Percentiles rank a stretch among this genome's conserved stretches.
Evolutionary conservation across 2,329 filamentous ascomycete genomes (phyloP).

Genomic region (Nemania diffusa): DNA sequence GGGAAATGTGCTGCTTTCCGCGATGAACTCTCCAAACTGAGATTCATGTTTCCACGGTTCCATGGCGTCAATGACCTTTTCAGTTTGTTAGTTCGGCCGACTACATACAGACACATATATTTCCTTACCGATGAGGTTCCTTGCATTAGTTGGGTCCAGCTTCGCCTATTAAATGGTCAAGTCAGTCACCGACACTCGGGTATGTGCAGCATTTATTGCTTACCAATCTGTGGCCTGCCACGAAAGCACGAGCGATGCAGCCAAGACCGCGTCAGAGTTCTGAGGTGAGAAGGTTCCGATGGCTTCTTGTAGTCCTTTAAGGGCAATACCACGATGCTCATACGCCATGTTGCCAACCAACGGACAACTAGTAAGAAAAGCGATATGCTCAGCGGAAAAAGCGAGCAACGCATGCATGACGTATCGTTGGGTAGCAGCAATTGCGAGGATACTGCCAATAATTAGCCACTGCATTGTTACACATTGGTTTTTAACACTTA

Average conservation of each 20-base stretch:
- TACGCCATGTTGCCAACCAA: conserved; percentile 89
- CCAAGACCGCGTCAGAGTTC: conserved; percentile 90
- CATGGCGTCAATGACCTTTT: conserved; percentile 88
- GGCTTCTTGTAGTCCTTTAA: conserved; percentile 88
- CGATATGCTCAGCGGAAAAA: conserved; percentile 93
- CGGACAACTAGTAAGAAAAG: conserved; percentile 86
- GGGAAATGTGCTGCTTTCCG: conserved; percentile 79
- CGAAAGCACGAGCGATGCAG: conserved; percentile 88
- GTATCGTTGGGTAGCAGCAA: conserved; percentile 83
- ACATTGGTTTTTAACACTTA: conserved; percentile 61
- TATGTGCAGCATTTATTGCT: conserved; percentile 55
- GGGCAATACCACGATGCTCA: conserved; percentile 84
- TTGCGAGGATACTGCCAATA: conserved; percentile 76
- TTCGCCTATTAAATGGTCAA: conserved; percentile 69
- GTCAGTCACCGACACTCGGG: conserved; percentile 52
- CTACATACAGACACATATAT: conserved; percentile 4
- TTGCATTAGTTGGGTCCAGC: conserved; percentile 92
- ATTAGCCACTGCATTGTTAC: conserved; percentile 40
- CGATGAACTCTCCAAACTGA: conserved; percentile 83
- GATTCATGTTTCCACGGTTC: conserved; percentile 91
- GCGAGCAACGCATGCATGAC: conserved; percentile 95
- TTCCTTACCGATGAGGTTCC: conserved; percentile 84
- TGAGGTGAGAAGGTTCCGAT: conserved; percentile 85
- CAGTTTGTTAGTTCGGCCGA: conserved; percentile 42
- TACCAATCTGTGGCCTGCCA: conserved; percentile 98